phyloP scores from a whole-genome alignment of 2,329 filamentous ascomycete species.

The Gliomastix tumulicola region DNA sequence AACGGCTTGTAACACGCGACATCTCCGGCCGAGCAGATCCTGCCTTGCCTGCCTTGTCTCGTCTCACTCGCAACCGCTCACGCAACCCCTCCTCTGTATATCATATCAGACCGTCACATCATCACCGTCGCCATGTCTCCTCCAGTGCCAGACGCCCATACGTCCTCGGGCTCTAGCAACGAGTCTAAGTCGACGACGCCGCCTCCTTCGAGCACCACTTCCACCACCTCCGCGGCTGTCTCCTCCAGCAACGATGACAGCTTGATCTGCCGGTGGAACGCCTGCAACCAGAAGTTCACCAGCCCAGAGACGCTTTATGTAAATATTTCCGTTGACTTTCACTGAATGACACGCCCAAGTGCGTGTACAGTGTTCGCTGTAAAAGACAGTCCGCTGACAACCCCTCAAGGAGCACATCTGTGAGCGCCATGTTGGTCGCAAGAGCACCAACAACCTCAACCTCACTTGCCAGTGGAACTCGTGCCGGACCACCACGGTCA shows the following conservation, averaged over 20 bases:
- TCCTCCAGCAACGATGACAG: conserved; percentile 43
- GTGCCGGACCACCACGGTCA: conserved; percentile 93
- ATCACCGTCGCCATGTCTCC: conserved; percentile 18
- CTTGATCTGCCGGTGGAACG: conserved; percentile 54
- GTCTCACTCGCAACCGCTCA: too few species aligned
- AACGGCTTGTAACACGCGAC: too few species aligned
- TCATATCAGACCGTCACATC: too few species aligned
- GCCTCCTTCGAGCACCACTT: conserved; percentile 40
- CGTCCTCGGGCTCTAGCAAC: conserved; percentile 26
- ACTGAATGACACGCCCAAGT: too few species aligned
- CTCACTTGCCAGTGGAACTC: conserved; percentile 95
- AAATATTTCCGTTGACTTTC: too few species aligned
- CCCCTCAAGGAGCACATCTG: conserved; percentile 94
- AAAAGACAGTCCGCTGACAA: too few species aligned
- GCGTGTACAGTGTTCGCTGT: too few species aligned
- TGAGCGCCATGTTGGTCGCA: conserved; percentile 95
- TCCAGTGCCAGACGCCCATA: conserved; percentile 16
- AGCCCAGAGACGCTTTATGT: conserved; percentile 55
- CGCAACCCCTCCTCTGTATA: too few species aligned
- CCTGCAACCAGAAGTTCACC: conserved; percentile 51
- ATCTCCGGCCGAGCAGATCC: too few species aligned
- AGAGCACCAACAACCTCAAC: conserved; percentile 98
- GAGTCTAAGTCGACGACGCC: conserved; percentile 47
- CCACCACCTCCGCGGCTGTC: conserved; percentile 32
- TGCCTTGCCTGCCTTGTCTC: background rate